Base-by-base conservation (phyloP, 2,329 filamentous ascomycete species). In the Conoideocrella luteorostrata region DNA sequence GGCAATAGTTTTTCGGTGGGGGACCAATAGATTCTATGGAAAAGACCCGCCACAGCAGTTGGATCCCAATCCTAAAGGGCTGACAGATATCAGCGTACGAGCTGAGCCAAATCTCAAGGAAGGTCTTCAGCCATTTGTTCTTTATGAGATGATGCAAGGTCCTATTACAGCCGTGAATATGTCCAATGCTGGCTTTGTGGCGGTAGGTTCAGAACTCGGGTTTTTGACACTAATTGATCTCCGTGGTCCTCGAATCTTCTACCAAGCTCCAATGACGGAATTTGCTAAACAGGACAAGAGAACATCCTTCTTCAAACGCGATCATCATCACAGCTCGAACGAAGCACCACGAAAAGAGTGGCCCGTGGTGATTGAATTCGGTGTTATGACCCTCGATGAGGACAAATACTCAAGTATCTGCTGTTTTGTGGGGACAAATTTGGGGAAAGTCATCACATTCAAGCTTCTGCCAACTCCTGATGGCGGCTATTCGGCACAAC, bases 391-490 rank as follows among this genome's bases (percentile, higher is more conserved):
- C 3, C 68, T 96, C 4, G 93, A 97, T 34, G 86, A 84, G n/a
- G 91, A 97, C 58, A 82, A 88, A 51, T 98, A 95, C 61, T 97
- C 93, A 2, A 96, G 89, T 56, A 95, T 98, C 45, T 80, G 84
- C 46, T 86, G 93, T 52, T 94, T 97, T 53, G 86, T 94, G 2
- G 93, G 93, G 17, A 97, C 93, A 0, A 90, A 84, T 52, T 64
- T 80, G 23, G 93, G 93, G 32, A 88, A 87, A 55, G 70, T 97
- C 15, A 80, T 83, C 6, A 97, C 91, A 0, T 91, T 97, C 68
- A 96, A 95, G 67, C 72, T 98, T 18, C 68, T 97, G 3, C 93
- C 93, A 0, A 75, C 83, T 12, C 78, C 76, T 42, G 78, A 82
- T 4, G 75, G 81, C 10, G 50, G 52, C 4, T 97, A 95, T 62